A percentile compares a stretch with the other conserved stretches of the same genome.
Conservation (phyloP, 495 filamentous ascomycete species). For the Neurospora hispaniola region DNA sequence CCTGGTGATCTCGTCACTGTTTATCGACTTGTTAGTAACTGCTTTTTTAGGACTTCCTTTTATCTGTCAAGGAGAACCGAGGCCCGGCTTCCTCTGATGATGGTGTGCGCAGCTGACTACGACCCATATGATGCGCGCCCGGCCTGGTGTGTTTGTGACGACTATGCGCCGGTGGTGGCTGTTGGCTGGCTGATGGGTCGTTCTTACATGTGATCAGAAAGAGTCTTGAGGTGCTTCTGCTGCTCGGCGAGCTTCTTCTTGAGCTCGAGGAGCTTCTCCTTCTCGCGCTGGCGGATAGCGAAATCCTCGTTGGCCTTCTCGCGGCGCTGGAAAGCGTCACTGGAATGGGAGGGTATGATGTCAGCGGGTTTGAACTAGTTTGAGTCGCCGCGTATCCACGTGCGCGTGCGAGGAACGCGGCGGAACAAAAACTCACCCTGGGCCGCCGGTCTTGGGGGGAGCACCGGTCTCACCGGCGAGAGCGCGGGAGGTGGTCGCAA, state of each 20-base stretch:
- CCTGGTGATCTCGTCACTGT: conserved; percentile 57
- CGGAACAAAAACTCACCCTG: conserved; percentile 27
- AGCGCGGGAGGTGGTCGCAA: conserved; percentile 50
- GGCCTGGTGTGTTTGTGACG: background rate
- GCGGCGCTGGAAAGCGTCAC: conserved; percentile 83
- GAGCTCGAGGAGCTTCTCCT: conserved; percentile 67
- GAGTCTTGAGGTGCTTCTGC: conserved; percentile 68
- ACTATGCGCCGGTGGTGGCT: background rate
- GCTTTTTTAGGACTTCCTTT: too few relatives aligned
- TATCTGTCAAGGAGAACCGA: background rate
- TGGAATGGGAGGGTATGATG: conserved; percentile 17
- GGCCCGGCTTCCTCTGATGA: background rate
- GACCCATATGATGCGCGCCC: background rate
- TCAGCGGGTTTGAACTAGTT: background rate
- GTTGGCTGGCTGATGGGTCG: conserved; percentile 3
- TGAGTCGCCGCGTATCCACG: background rate
- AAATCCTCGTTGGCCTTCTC: conserved; percentile 79
- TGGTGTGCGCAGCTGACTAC: background rate
- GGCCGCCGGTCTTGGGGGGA: conserved; percentile 38
- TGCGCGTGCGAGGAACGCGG: background rate
- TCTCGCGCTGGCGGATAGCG: conserved; percentile 75
- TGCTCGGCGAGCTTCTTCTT: conserved; percentile 71
- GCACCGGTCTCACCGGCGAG: conserved; percentile 63
- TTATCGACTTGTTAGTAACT: conserved; percentile 12
- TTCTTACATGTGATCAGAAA: conserved; percentile 70